A percentile compares a stretch with the other conserved stretches of the same genome.
Conservation (phyloP, 176 grass and related monocot genomes). For the Urochloa ruziziensis region DNA sequence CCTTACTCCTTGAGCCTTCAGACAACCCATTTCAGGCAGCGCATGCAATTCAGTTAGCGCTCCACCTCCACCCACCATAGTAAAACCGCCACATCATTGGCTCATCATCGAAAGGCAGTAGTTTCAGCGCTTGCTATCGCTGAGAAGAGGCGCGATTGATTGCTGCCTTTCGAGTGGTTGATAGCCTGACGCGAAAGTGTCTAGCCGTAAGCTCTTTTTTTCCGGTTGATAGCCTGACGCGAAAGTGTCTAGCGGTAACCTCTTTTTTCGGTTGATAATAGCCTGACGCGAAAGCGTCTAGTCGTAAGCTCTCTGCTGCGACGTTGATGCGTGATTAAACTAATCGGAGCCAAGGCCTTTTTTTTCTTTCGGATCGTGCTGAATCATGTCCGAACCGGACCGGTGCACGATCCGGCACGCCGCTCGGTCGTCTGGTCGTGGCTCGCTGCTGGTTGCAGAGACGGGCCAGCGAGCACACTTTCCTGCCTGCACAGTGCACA, state of each 20-base stretch:
- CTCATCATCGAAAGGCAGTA: background rate
- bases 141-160: background rate
- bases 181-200: background rate
- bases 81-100: background rate
- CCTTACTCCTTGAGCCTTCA: background rate
- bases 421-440: constrained; percentile 4
- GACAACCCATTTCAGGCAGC: background rate
- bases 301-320: background rate
- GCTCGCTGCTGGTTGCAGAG: background rate
- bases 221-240: background rate
- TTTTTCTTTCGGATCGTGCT: background rate
- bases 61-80: too few relatives aligned
- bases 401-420: constrained; percentile 16
- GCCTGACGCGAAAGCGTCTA: background rate
- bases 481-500: background rate
- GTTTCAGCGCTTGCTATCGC: background rate
- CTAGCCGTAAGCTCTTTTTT: too few relatives aligned
- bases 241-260: background rate
- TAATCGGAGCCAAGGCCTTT: background rate
- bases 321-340: constrained; percentile 16
- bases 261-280: background rate
- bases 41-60: too few relatives aligned
- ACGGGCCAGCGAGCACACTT: constrained; percentile 19
- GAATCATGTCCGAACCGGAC: background rate
- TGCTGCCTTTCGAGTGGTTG: background rate